Evolutionary conservation across 1,284 basidiomycete genomes (phyloP).

Genomic region (Polyporus tsugae): DNA sequence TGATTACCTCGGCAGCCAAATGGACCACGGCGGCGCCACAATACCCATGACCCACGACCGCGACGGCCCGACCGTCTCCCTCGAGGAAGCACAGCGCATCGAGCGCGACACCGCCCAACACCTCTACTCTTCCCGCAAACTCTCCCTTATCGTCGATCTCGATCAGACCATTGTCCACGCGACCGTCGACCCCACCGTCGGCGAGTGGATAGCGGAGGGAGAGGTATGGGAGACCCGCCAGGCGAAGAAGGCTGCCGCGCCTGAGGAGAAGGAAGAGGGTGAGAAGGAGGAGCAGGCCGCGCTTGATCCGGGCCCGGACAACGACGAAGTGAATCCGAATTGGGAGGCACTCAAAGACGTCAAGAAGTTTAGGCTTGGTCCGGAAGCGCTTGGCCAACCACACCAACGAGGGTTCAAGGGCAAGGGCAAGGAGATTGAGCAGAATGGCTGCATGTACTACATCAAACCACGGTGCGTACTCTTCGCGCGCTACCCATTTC

Average conservation of each 20-base stretch:
- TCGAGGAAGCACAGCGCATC: conserved; percentile 89
- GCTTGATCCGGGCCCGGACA: conserved; percentile 46
- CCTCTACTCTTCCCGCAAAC: conserved; percentile 79
- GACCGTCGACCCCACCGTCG: conserved; percentile 97
- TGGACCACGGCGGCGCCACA: conserved; percentile 57
- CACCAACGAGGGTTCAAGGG: conserved; percentile 50
- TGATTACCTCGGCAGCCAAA: conserved; percentile 76
- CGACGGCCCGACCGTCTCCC: conserved; percentile 78
- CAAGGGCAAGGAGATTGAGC: conserved; percentile 70
- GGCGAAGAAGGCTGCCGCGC: conserved; percentile 48
- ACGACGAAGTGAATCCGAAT: conserved; percentile 84
- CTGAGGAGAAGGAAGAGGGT: conserved; percentile 23
- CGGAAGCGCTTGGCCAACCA: conserved; percentile 73
- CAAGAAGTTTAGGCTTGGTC: conserved; percentile 85
- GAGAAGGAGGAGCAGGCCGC: conserved; percentile 24
- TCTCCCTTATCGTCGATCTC: conserved; percentile 96
- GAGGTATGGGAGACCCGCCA: conserved; percentile 74
- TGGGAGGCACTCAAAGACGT: conserved; percentile 91
- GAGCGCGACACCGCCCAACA: conserved; percentile 84
- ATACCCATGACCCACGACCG: conserved; percentile 90
- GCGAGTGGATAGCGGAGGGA: conserved; percentile 94
- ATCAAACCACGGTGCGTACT: conserved; percentile 84
- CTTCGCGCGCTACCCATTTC: neutral
- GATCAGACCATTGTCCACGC: conserved; percentile 99
- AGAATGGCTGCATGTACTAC: conserved; percentile 93